Percentiles rank a stretch among this genome's conserved stretches.
These are phyloP conservation scores for Umbelopsis ramanniana DNA, from an alignment of 192 early-diverging fungal genomes.

Conservation along the genomic window DNA sequence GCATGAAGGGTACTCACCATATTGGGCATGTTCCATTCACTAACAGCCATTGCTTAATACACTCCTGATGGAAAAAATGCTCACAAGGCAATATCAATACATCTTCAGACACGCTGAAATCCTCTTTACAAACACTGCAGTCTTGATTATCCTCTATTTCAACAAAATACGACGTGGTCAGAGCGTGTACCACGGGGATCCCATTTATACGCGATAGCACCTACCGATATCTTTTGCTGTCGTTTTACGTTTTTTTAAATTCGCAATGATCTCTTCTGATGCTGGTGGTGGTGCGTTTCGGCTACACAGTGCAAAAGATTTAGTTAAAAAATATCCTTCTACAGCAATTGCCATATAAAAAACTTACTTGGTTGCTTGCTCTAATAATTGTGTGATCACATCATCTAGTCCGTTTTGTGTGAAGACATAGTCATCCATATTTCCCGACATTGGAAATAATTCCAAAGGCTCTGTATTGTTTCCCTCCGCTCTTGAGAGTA, in stretches of 20 bases:
- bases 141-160: slow-evolving; percentile 36
- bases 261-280: slow-evolving; percentile 72
- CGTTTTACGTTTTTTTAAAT: slow-evolving; percentile 61
- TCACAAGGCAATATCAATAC: slow-evolving; percentile 67
- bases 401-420: slow-evolving; percentile 82
- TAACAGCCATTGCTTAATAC: slow-evolving; percentile 75
- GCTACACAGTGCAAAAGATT: slow-evolving; percentile 33
- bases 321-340: not conserved
- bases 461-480: slow-evolving; percentile 35
- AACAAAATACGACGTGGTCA: not conserved
- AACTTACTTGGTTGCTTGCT: slow-evolving; percentile 62
- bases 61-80: slow-evolving; percentile 73
- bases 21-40: slow-evolving; percentile 83
- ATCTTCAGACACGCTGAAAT: slow-evolving; percentile 58
- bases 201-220: not conserved
- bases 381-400: slow-evolving; percentile 87
- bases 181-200: not conserved
- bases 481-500: slow-evolving; percentile 40
- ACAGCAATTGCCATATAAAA: not conserved
- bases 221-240: slow-evolving; percentile 55
- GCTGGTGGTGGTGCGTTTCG: slow-evolving; percentile 82
- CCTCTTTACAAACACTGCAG: slow-evolving; percentile 78
- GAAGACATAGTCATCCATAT: slow-evolving; percentile 86
- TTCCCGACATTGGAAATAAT: slow-evolving; percentile 47
- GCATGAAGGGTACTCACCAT: slow-evolving; percentile 37